Percentiles rank a stretch among this genome's conserved stretches.
These are phyloP conservation scores for Aureobasidium uvarum DNA, from an alignment of 2,329 filamentous ascomycete genomes.

Conservation along the genomic window DNA sequence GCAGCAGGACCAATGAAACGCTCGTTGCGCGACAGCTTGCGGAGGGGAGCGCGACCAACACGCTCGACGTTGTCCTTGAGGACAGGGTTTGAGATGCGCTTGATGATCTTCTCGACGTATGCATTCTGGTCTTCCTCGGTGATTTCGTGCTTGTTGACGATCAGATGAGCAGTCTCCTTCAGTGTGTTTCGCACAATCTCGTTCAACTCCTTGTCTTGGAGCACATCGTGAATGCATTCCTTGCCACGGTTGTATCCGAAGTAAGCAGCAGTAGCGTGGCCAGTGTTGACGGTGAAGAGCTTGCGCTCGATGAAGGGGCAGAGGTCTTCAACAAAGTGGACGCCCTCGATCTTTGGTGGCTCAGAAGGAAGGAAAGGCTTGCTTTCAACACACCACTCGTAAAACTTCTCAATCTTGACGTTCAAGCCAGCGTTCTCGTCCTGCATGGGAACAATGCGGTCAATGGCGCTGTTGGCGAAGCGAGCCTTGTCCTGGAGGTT, in stretches of 20 bases:
- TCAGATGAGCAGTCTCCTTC: slow-evolving; percentile 80
- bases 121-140: slow-evolving; percentile 69
- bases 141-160: slow-evolving; percentile 84
- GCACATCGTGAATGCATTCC: slow-evolving; percentile 83
- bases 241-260: slow-evolving; percentile 86
- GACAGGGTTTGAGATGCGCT: slow-evolving; percentile 88
- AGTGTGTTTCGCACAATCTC: slow-evolving; percentile 76
- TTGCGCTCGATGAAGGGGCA: slow-evolving; percentile 98
- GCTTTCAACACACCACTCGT: slow-evolving; percentile 95
- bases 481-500: slow-evolving; percentile 72
- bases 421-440: slow-evolving; percentile 75
- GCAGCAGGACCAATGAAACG: slow-evolving; percentile 91
- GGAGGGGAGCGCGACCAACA: slow-evolving; percentile 88
- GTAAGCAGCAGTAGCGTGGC: slow-evolving; percentile 94
- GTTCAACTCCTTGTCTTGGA: slow-evolving; percentile 77
- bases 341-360: slow-evolving; percentile 74
- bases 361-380: slow-evolving; percentile 73
- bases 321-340: slow-evolving; percentile 91
- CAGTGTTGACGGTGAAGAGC: slow-evolving; percentile 98
- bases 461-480: slow-evolving; percentile 97
- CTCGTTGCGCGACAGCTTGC: slow-evolving; percentile 93
- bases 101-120: slow-evolving; percentile 90
- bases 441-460: slow-evolving; percentile 95
- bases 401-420: slow-evolving; percentile 97
- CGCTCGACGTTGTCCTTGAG: slow-evolving; percentile 92